Evolutionary conservation across 768 basidiomycete species (phyloP).

Genomic region (Mycena pura): DNA sequence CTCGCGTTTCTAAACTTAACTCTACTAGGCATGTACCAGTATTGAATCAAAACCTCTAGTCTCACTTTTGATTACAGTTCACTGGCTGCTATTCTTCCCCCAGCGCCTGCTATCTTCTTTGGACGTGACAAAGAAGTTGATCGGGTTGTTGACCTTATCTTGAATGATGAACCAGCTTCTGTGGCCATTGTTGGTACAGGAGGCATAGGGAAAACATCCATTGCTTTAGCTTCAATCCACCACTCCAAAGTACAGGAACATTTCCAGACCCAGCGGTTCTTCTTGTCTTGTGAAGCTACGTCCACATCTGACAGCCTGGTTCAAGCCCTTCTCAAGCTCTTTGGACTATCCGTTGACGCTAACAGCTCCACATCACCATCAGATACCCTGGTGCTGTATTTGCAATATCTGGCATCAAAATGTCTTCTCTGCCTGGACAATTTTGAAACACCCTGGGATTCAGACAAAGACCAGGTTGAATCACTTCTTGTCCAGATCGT

Average conservation of each 20-base stretch:
- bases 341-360: neutral
- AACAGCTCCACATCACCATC: slow-evolving; percentile 22
- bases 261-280: slow-evolving; percentile 31
- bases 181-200: slow-evolving; percentile 39
- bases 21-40: no score
- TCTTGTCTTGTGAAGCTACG: slow-evolving; percentile 40
- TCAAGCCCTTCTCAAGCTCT: slow-evolving; percentile 24
- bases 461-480: no score
- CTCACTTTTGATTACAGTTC: neutral
- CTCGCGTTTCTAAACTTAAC: neutral
- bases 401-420: no score
- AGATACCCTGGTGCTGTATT: slow-evolving; percentile 25
- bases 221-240: no score
- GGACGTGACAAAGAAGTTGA: slow-evolving; percentile 34
- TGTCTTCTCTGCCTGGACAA: no score
- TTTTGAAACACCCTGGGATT: no score
- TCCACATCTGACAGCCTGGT: no score
- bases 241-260: slow-evolving; percentile 21
- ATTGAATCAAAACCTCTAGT: no score
- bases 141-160: slow-evolving; percentile 23
- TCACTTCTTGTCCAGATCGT: no score
- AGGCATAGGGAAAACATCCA: no score
- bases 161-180: slow-evolving; percentile 17
- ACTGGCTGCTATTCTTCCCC: neutral
- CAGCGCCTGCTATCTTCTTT: slow-evolving; percentile 24